Evolutionary conservation across 768 basidiomycete species (phyloP), one percentile per base, ranked within the genome.

Genomic region (Chlorophyllum brunneum): DNA sequence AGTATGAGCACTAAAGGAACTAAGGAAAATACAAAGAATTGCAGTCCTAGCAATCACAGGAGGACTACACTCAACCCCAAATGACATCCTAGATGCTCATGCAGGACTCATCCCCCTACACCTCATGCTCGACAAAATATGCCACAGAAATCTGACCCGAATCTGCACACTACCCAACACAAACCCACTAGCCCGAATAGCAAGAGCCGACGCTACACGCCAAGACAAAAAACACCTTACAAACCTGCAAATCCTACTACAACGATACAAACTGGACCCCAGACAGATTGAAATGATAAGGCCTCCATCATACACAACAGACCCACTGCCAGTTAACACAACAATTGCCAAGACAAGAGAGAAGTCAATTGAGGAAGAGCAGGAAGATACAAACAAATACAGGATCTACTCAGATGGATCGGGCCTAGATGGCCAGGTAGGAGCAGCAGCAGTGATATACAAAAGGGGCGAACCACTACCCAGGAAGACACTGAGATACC

Each of bases 21-120:
- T 67, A 3, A 29, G 31, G 13, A 54, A 29, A 16, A 34, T 61
- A 1, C 63, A 65, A 38, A 22, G 59, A 22, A 54, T 44, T 13
- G 63, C 62, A 22, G 44, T 54, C 0, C n/a, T 64, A 3, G 58
- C 58, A 4, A 62, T 63, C 13, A 61, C 56, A 18, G 65, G 65
- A 30, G 61, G 54, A 18, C 26, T 67, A 27, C 27, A 43, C 16
- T 54, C 60, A 2, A 58, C 61, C 18, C 51, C 62, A 1, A 58
- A 45, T 0, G 58, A 65, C 56, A 15, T 49, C 0, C 49, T 62
- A 0, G 61, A 65, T 15, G 29, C 56, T 0, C 58, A 63, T 37
- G 59, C 61, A 2, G 47, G 48, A 18, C 26, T 59, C 2, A 24
- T 47, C 5, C 63, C 60, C 3, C 40, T 55, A 2, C 18, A 60